Conservation (phyloP, 441 rosid species). For the Erodium texanum region DNA sequence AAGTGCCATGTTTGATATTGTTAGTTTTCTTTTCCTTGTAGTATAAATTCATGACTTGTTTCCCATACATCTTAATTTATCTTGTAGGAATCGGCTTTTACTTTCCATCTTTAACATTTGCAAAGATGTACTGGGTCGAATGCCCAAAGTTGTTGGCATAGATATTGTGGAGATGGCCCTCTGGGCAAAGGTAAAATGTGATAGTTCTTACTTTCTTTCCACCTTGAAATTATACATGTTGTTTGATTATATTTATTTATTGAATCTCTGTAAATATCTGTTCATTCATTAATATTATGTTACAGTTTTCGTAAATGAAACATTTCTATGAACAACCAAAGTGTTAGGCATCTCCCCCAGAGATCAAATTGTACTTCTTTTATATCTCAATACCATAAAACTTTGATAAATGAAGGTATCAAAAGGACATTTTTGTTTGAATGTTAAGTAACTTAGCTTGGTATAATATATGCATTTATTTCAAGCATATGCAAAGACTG, state of each 20-base stretch:
- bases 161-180: conserved; percentile 99
- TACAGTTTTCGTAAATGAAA: neutral
- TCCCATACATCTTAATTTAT: conserved; percentile 8
- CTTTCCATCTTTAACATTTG: conserved; percentile 75
- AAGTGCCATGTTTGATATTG: conserved; percentile 7
- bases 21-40: conserved; percentile 7
- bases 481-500: too few relatives aligned
- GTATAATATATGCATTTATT: too few relatives aligned
- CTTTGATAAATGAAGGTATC: neutral
- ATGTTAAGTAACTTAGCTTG: too few relatives aligned
- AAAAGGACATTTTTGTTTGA: neutral
- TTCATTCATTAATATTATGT: neutral
- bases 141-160: conserved; percentile 97
- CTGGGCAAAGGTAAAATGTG: conserved; percentile 87
- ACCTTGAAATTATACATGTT: neutral
- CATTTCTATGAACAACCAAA: neutral
- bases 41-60: neutral
- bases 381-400: neutral
- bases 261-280: neutral
- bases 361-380: conserved; percentile 2
- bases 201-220: conserved; percentile 1
- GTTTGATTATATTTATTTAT: neutral
- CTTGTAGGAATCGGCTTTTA: conserved; percentile 72
- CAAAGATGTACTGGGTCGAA: conserved; percentile 73
- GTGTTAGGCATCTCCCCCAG: neutral